A percentile compares a stretch with the other conserved stretches of the same genome.
Evolutionary conservation across 192 early-diverging fungal genomes (phyloP).

Genomic region (Jimgerdemannia lactiflua): DNA sequence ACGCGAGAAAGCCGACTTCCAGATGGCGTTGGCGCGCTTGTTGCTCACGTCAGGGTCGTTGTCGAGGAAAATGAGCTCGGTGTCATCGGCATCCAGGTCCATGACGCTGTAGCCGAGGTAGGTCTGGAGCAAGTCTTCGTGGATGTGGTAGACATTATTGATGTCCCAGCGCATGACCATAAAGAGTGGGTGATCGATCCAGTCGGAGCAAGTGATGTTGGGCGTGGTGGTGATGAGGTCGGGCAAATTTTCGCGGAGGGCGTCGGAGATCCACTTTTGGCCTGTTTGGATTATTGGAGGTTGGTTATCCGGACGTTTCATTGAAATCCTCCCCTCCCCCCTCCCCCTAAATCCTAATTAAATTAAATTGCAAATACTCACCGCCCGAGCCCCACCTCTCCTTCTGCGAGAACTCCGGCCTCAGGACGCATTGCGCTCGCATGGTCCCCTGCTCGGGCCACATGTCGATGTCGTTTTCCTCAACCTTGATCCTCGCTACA

Average conservation of each 20-base stretch:
- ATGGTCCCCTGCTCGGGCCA: background rate
- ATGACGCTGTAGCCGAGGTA: conserved; percentile 1
- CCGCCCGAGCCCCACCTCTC: background rate
- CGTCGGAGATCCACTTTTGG: no score
- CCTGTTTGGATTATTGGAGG: no score
- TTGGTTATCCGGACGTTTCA: no score
- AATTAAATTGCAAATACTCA: background rate
- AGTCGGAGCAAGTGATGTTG: no score
- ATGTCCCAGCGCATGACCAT: background rate
- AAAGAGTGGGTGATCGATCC: no score
- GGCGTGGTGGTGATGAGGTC: no score
- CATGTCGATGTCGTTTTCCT: background rate
- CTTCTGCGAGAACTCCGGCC: background rate
- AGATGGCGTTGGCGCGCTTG: background rate
- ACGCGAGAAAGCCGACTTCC: background rate
- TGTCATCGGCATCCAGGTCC: conserved; percentile 3
- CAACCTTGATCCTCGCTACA: background rate
- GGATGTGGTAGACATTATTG: conserved; percentile 12
- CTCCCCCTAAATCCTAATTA: no score
- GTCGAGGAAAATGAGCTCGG: conserved; percentile 10
- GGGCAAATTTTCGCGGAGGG: no score
- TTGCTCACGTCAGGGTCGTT: conserved; percentile 2
- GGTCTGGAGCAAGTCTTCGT: conserved; percentile 11
- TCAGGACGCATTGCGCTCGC: background rate
- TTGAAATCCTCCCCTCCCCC: no score